Conservation (phyloP, 2,329 filamentous ascomycete genomes). For the Venturia carpophila region DNA sequence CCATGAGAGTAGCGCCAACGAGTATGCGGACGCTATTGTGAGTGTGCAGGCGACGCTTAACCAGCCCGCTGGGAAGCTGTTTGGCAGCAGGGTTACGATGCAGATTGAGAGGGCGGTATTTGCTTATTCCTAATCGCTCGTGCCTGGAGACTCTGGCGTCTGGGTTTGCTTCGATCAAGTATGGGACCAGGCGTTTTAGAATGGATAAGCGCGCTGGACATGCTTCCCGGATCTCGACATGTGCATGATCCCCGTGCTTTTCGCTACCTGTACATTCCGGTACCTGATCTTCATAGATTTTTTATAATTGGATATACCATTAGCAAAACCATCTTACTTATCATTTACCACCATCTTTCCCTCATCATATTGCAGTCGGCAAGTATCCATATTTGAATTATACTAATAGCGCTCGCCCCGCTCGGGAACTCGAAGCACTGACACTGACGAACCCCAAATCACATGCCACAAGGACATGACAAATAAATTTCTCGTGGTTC, state of each 20-base stretch:
- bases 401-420: too few relatives aligned
- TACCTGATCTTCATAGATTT: neutral
- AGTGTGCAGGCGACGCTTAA: neutral
- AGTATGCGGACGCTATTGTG: slow-evolving; percentile 8
- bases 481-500: too few relatives aligned
- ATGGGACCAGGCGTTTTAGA: too few relatives aligned
- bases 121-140: neutral
- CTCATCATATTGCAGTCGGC: too few relatives aligned
- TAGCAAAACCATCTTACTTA: neutral
- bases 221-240: neutral
- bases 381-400: too few relatives aligned
- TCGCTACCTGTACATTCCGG: neutral
- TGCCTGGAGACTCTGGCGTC: neutral
- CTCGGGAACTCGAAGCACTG: too few relatives aligned
- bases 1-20: slow-evolving; percentile 1
- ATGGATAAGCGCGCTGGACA: neutral
- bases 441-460: too few relatives aligned
- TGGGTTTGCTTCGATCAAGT: neutral
- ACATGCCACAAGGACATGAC: too few relatives aligned
- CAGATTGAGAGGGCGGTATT: neutral
- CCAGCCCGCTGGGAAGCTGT: neutral
- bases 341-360: too few relatives aligned
- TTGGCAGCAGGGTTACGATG: neutral
- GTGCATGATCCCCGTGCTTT: neutral
- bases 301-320: neutral